A percentile compares a stretch with the other conserved stretches of the same genome.
Conservation (phyloP, 306 rosid genomes). For the Elaeagnus macrophylla region DNA sequence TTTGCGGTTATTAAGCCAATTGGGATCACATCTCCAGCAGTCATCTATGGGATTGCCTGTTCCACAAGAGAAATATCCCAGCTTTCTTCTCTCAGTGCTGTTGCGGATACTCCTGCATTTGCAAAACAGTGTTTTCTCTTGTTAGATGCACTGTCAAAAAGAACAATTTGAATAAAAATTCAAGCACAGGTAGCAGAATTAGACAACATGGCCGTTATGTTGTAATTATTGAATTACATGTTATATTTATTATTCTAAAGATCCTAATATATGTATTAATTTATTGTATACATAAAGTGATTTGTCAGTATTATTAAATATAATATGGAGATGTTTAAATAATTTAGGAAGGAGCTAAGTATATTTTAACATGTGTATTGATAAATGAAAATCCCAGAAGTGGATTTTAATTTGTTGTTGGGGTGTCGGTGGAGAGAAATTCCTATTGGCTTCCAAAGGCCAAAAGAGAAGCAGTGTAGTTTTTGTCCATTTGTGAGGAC, state of each 20-base stretch:
- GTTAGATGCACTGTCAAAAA: background rate
- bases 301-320: too few relatives aligned
- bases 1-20: slow-evolving; percentile 84
- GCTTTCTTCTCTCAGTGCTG: slow-evolving; percentile 78
- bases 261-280: too few relatives aligned
- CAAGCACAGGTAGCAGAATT: too few relatives aligned
- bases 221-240: too few relatives aligned
- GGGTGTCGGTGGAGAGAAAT: slow-evolving; percentile 18
- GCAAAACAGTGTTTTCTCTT: slow-evolving; percentile 15
- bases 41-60: slow-evolving; percentile 95
- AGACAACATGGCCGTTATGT: too few relatives aligned
- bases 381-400: background rate
- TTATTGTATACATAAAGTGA: too few relatives aligned
- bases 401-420: background rate
- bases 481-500: slow-evolving; percentile 21
- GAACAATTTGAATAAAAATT: too few relatives aligned
- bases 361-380: background rate
- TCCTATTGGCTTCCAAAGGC: background rate
- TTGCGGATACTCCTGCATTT: slow-evolving; percentile 67
- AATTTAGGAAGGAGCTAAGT: too few relatives aligned
- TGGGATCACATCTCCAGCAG: slow-evolving; percentile 91
- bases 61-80: slow-evolving; percentile 89
- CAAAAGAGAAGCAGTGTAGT: background rate
- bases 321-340: too few relatives aligned
- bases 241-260: too few relatives aligned